A percentile compares a stretch with the other conserved stretches of the same genome.
These are phyloP conservation scores for Sporothrix protearum DNA, from an alignment of 2,329 filamentous ascomycete species.

Conservation along the genomic window DNA sequence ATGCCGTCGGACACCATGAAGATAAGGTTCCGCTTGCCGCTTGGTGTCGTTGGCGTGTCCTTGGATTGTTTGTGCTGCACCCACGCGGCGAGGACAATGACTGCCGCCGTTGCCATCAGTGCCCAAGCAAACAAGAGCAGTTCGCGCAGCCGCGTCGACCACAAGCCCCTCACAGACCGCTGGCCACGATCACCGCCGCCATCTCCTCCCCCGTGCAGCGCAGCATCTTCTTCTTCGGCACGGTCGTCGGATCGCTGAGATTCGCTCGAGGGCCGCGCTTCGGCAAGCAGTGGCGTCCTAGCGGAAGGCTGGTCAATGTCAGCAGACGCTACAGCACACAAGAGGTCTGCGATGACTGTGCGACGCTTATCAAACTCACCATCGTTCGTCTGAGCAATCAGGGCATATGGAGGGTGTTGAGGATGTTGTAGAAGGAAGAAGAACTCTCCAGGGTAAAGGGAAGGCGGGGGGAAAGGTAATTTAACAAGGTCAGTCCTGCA, in stretches of 20 bases:
- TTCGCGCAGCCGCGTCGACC: slow-evolving; percentile 57
- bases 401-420: no score
- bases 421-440: background rate
- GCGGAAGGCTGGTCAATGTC: slow-evolving; percentile 38
- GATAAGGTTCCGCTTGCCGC: slow-evolving; percentile 83
- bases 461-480: background rate
- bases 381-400: slow-evolving; percentile 13
- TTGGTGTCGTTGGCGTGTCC: slow-evolving; percentile 35
- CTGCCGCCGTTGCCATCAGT: slow-evolving; percentile 69
- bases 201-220: slow-evolving; percentile 30
- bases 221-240: slow-evolving; percentile 36
- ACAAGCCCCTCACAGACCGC: background rate
- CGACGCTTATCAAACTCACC: slow-evolving; percentile 8
- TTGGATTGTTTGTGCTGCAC: slow-evolving; percentile 65
- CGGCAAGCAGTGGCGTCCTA: slow-evolving; percentile 43
- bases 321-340: background rate
- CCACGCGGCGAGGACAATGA: slow-evolving; percentile 76
- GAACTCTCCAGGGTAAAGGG: background rate
- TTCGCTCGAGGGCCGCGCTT: slow-evolving; percentile 33
- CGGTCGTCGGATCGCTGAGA: slow-evolving; percentile 34
- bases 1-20: slow-evolving; percentile 99
- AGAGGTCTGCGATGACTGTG: background rate
- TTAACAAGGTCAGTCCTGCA: background rate
- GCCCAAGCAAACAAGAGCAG: slow-evolving; percentile 78
- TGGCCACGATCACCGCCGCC: background rate